Conservation (phyloP, 495 filamentous ascomycete species). For the Aspergillus sclerotioniger region DNA sequence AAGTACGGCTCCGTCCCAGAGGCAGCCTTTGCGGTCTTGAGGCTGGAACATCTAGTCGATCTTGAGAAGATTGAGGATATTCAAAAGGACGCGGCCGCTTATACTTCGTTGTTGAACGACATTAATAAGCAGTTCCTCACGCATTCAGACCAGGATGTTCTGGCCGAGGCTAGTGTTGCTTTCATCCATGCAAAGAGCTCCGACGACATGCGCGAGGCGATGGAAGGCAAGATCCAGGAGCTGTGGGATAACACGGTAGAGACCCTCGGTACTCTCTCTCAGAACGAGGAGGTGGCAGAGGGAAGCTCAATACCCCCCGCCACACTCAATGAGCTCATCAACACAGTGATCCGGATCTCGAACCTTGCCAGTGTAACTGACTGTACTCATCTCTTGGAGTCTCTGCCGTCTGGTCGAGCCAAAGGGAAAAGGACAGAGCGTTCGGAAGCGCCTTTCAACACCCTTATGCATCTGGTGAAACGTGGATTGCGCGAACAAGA, state of each 20-base stretch:
- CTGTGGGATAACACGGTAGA: constrained; percentile 83
- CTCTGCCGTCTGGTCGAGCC: constrained; percentile 37
- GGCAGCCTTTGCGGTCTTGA: constrained; percentile 78
- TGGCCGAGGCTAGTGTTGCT: constrained; percentile 79
- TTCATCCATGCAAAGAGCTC: constrained; percentile 82
- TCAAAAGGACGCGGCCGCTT: constrained; percentile 78
- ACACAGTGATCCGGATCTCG: constrained; percentile 78
- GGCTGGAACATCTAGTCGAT: constrained; percentile 83
- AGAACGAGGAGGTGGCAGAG: constrained; percentile 61
- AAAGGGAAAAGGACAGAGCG: constrained; percentile 51
- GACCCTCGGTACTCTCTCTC: constrained; percentile 63
- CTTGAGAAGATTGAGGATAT: constrained; percentile 86
- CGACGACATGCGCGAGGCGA: constrained; percentile 81
- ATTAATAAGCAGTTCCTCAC: constrained; percentile 91
- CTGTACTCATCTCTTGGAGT: constrained; percentile 70
- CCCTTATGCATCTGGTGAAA: constrained; percentile 63
- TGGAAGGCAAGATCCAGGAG: constrained; percentile 72
- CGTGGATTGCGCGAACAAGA: constrained; percentile 61
- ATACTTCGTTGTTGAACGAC: constrained; percentile 80
- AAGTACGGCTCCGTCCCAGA: constrained; percentile 89
- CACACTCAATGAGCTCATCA: constrained; percentile 66
- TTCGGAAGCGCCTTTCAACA: constrained; percentile 56
- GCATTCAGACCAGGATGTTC: constrained; percentile 78
- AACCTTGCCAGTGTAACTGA: constrained; percentile 80
- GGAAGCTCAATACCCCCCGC: constrained; percentile 59